A percentile compares a stretch with the other conserved stretches of the same genome.
Conservation (phyloP, 306 rosid species). For the Mucuna pruriens region DNA sequence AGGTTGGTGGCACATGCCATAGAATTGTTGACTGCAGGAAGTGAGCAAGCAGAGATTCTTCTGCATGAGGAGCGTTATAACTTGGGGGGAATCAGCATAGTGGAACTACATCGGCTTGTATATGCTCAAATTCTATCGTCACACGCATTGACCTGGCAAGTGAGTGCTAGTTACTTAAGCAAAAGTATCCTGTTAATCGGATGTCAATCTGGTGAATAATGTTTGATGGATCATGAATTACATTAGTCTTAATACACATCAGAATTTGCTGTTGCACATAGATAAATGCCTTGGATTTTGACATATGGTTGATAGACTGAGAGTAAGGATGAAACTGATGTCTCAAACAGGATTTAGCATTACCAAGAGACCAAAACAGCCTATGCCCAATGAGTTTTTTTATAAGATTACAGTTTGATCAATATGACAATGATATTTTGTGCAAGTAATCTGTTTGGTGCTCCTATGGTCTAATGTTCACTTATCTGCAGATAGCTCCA, state of each 20-base stretch:
- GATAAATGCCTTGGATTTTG: slow-evolving; percentile 16
- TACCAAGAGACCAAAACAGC: neutral
- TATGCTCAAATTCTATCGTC: slow-evolving; percentile 96
- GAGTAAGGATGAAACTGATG: slow-evolving; percentile 12
- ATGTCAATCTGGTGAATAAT: slow-evolving; percentile 29
- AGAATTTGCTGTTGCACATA: neutral
- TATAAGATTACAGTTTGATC: neutral
- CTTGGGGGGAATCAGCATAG: slow-evolving; percentile 90
- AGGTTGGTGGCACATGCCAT: slow-evolving; percentile 95
- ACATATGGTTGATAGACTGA: slow-evolving; percentile 11
- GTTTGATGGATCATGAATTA: slow-evolving; percentile 20
- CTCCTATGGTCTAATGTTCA: slow-evolving; percentile 40
- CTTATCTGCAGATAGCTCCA: slow-evolving; percentile 86
- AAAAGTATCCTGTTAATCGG: slow-evolving; percentile 19
- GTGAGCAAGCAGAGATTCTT: slow-evolving; percentile 85
- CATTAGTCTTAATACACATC: neutral
- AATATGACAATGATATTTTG: slow-evolving; percentile 9
- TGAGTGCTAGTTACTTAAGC: slow-evolving; percentile 51
- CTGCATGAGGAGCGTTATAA: slow-evolving; percentile 71
- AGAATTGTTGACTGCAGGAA: slow-evolving; percentile 86
- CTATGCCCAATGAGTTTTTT: neutral
- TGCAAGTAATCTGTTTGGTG: slow-evolving; percentile 32
- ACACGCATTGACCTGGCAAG: slow-evolving; percentile 94
- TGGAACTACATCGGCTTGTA: slow-evolving; percentile 82
- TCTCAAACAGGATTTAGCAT: slow-evolving; percentile 11